Evolutionary conservation across 1,284 basidiomycete genomes (phyloP).

Genomic region (Cutaneotrichosporon cavernicola): DNA sequence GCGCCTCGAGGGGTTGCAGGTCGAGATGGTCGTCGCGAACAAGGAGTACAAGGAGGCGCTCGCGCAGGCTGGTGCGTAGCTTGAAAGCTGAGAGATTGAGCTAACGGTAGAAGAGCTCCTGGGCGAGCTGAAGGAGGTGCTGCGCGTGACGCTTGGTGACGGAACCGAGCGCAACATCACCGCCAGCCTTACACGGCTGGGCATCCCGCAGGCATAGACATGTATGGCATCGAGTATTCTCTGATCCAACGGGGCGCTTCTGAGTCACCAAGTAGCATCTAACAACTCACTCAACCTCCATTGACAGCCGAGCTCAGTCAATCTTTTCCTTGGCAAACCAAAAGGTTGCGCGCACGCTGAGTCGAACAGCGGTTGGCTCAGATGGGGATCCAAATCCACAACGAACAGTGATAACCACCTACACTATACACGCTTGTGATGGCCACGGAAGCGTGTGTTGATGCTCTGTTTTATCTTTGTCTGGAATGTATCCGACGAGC

Average conservation of each 20-base stretch:
- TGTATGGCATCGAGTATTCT: neutral
- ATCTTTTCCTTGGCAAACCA: too few relatives aligned
- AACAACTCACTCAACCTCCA: too few relatives aligned
- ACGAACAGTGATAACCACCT: too few relatives aligned
- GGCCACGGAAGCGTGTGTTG: too few relatives aligned
- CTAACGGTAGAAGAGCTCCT: constrained; percentile 37
- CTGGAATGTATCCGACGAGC: too few relatives aligned
- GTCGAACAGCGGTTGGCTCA: constrained; percentile 2
- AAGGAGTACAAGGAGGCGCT: constrained; percentile 47
- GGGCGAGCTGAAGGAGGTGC: constrained; percentile 38
- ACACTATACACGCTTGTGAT: too few relatives aligned
- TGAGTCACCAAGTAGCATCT: too few relatives aligned
- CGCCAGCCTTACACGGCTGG: constrained; percentile 8
- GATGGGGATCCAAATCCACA: too few relatives aligned
- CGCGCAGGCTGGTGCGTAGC: constrained; percentile 40
- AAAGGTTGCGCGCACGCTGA: too few relatives aligned
- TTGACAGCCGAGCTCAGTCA: too few relatives aligned
- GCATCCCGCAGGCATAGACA: constrained; percentile 9
- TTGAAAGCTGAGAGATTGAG: neutral
- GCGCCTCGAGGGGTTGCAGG: constrained; percentile 42
- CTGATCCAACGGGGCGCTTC: neutral
- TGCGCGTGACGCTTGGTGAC: constrained; percentile 39
- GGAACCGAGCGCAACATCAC: constrained; percentile 26
- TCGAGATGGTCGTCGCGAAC: constrained; percentile 45
- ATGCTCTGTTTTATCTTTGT: too few relatives aligned